Conservation (phyloP, 805 yeast genomes). For the Crinitomyces ghanaensis region DNA sequence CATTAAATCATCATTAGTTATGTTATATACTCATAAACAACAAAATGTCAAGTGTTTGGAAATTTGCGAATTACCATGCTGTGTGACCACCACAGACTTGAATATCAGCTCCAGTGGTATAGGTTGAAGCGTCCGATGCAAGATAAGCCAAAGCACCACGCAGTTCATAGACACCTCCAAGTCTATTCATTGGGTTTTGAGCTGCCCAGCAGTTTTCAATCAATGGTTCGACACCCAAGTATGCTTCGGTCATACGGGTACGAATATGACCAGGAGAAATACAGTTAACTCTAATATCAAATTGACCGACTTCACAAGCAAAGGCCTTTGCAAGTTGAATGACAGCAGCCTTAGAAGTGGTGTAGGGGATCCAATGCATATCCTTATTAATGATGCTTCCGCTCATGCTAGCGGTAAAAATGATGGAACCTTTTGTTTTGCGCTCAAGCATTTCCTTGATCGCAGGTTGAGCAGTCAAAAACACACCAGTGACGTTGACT, state of each 20-base stretch:
- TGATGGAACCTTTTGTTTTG: constrained; percentile 54
- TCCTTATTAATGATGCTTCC: constrained; percentile 62
- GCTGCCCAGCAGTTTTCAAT: constrained; percentile 29
- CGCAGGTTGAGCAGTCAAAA: constrained; percentile 55
- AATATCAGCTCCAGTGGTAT: constrained; percentile 49
- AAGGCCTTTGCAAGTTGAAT: constrained; percentile 28
- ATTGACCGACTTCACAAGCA: constrained; percentile 48
- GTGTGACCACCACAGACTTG: constrained; percentile 45
- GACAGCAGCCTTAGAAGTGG: constrained; percentile 30
- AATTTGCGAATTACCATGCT: constrained; percentile 13
- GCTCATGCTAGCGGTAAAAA: constrained; percentile 70
- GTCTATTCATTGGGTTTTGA: constrained; percentile 41
- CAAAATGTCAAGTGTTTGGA: too few species aligned
- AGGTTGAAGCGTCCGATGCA: constrained; percentile 38
- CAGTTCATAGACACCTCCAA: constrained; percentile 53
- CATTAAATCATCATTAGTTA: too few species aligned
- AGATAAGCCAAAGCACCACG: constrained; percentile 47
- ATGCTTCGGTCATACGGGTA: constrained; percentile 48
- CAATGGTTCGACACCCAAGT: constrained; percentile 40
- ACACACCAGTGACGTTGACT: constrained; percentile 61
- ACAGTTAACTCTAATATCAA: constrained; percentile 42
- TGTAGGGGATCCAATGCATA: constrained; percentile 25
- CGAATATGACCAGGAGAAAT: constrained; percentile 50
- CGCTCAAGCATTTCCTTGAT: constrained; percentile 49
- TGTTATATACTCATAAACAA: too few species aligned